Evolutionary conservation across 2,329 filamentous ascomycete species (phyloP).

Genomic region (Penicillium sp.): DNA sequence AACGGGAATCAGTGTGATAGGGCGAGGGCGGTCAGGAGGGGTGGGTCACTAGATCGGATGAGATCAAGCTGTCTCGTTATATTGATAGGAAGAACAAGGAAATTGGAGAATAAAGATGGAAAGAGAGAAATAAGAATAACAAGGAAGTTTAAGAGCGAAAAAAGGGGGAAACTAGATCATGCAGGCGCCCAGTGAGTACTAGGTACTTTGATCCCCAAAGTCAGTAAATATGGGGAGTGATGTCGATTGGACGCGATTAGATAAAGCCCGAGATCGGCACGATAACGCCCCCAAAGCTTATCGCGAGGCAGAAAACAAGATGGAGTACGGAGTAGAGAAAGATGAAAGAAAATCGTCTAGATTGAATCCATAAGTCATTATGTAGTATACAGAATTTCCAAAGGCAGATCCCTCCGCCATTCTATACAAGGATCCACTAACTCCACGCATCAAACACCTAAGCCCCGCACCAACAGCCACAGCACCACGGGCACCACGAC

Average conservation of each 20-base stretch:
- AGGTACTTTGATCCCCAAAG: background rate
- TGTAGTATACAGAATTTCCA: conserved; percentile 1
- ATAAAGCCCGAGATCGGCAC: conserved; percentile 24
- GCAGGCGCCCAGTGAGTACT: conserved; percentile 1
- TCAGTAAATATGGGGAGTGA: background rate
- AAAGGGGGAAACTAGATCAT: conserved; percentile 12
- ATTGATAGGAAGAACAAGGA: background rate
- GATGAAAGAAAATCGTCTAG: background rate
- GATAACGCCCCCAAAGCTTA: conserved; percentile 7
- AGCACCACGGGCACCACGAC: conserved; percentile 91
- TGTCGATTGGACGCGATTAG: conserved; percentile 18
- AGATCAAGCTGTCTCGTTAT: background rate
- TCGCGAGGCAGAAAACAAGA: background rate
- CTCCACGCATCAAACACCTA: conserved; percentile 43
- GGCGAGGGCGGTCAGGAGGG: conserved; percentile 33
- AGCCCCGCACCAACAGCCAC: conserved; percentile 85
- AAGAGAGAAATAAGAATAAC: background rate
- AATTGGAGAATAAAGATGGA: background rate
- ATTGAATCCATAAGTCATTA: background rate
- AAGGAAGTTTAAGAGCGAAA: conserved; percentile 4
- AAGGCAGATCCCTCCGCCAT: background rate
- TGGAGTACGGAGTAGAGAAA: background rate
- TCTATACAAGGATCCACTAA: conserved; percentile 9
- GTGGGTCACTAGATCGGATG: conserved; percentile 14
- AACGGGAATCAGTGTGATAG: conserved; percentile 33